Evolutionary conservation across 139 green algal genomes (phyloP).

Genomic region (Chlamydomonas schloesseri): DNA sequence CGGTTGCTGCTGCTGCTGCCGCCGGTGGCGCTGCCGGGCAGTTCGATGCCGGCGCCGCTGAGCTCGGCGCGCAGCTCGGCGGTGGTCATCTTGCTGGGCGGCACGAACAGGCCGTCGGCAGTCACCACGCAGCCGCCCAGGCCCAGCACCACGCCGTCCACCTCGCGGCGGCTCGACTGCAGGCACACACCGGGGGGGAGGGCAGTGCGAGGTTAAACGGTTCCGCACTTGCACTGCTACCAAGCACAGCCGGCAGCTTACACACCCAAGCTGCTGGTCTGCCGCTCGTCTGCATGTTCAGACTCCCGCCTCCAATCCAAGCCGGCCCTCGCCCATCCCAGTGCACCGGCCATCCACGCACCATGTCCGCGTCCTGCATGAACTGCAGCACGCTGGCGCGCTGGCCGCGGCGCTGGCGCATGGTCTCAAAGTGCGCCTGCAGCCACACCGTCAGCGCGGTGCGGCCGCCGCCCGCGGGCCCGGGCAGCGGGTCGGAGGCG

Average conservation of each 20-base stretch:
- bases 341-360: no score
- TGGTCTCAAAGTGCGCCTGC: not conserved
- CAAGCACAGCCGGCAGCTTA: no score
- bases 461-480: not conserved
- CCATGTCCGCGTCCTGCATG: constrained; percentile 28
- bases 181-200: no score
- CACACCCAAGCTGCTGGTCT: no score
- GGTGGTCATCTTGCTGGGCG: constrained; percentile 39
- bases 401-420: constrained; percentile 7
- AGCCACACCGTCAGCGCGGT: constrained; percentile 19
- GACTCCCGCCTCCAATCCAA: not conserved
- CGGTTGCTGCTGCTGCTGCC: no score
- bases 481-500: constrained; percentile 8
- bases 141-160: constrained; percentile 49
- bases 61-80: constrained; percentile 41
- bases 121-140: constrained; percentile 42
- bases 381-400: constrained; percentile 8
- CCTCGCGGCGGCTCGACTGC: constrained; percentile 12
- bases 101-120: constrained; percentile 38
- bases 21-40: not conserved
- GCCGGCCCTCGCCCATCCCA: not conserved
- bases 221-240: no score
- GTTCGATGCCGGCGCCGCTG: not conserved
- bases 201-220: no score
- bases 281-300: no score